phyloP scores from a whole-genome alignment of 2,329 filamentous ascomycete genomes.

The Epichloe brachyelytri region DNA sequence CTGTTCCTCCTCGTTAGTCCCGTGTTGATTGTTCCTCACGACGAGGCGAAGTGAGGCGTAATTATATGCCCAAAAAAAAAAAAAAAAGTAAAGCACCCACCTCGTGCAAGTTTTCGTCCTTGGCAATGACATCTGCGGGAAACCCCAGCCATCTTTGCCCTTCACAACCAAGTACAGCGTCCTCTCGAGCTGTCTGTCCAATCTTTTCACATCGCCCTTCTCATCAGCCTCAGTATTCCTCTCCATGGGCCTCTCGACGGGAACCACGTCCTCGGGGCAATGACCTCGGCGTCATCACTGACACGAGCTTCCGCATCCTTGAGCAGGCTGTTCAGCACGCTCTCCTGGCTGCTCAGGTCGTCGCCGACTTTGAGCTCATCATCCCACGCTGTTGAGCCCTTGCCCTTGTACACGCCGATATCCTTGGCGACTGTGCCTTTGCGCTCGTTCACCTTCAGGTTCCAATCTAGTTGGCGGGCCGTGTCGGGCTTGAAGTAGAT shows the following conservation, averaged over 20 bases:
- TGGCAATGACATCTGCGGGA: conserved; percentile 57
- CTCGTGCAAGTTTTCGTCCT: conserved; percentile 67
- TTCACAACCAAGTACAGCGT: conserved; percentile 84
- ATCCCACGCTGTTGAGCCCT: conserved; percentile 64
- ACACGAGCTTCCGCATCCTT: conserved; percentile 59
- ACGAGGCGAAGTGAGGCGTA: too few species aligned
- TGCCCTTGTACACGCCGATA: conserved; percentile 70
- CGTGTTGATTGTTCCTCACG: neutral
- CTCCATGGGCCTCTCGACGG: conserved; percentile 56
- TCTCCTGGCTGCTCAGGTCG: conserved; percentile 47
- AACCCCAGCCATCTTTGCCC: conserved; percentile 64
- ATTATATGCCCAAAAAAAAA: neutral
- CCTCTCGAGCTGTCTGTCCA: conserved; percentile 67
- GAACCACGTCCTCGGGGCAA: conserved; percentile 46
- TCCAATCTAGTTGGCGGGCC: conserved; percentile 76
- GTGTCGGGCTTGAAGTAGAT: conserved; percentile 95
- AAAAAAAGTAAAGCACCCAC: conserved; percentile 37
- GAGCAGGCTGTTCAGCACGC: conserved; percentile 55
- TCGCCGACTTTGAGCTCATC: conserved; percentile 78
- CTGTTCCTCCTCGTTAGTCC: conserved; percentile 31
- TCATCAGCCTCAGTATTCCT: conserved; percentile 68
- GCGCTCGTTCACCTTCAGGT: conserved; percentile 68
- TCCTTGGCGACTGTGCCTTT: conserved; percentile 64
- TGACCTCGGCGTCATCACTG: conserved; percentile 46
- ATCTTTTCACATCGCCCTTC: conserved; percentile 58